phyloP scores from a whole-genome alignment of 805 yeast genomes.

The Debaryomyces maramus region DNA sequence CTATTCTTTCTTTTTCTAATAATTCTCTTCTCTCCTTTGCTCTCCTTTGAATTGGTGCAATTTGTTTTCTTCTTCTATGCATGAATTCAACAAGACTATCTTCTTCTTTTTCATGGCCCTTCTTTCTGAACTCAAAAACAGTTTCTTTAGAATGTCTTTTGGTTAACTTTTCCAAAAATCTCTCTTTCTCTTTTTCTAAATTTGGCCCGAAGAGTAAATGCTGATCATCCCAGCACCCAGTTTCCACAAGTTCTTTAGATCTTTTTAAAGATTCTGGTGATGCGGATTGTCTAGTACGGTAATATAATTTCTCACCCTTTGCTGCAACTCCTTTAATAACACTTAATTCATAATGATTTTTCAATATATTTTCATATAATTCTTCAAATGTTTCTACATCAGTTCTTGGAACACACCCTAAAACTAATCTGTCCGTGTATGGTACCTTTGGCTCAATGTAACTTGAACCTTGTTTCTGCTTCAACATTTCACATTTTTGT shows the following conservation, averaged over 20 bases:
- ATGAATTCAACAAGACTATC: constrained; percentile 76
- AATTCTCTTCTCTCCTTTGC: constrained; percentile 70
- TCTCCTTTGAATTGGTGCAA: constrained; percentile 82
- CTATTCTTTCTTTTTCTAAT: constrained; percentile 68
- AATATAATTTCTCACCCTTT: constrained; percentile 86
- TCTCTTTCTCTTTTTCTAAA: constrained; percentile 68
- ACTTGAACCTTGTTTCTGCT: constrained; percentile 43
- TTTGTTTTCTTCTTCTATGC: constrained; percentile 81
- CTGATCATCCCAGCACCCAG: constrained; percentile 84
- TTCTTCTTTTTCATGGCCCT: constrained; percentile 45
- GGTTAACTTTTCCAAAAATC: constrained; percentile 67
- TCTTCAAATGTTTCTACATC: constrained; percentile 74
- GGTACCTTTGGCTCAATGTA: constrained; percentile 58
- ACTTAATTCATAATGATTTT: constrained; percentile 65
- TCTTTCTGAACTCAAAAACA: constrained; percentile 79
- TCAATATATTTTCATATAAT: constrained; percentile 58
- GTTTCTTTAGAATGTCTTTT: constrained; percentile 80
- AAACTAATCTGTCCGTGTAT: constrained; percentile 72
- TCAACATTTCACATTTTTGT: constrained; percentile 53
- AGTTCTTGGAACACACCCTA: constrained; percentile 79
- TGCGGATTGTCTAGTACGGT: constrained; percentile 83
- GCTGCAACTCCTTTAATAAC: constrained; percentile 67
- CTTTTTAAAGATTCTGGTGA: constrained; percentile 83
- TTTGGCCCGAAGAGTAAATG: constrained; percentile 78
- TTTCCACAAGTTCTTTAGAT: constrained; percentile 68